A percentile compares a stretch with the other conserved stretches of the same genome.
These are phyloP conservation scores for Zoysia japonica DNA, from an alignment of 176 grass and related monocot species.

Conservation along the genomic window DNA sequence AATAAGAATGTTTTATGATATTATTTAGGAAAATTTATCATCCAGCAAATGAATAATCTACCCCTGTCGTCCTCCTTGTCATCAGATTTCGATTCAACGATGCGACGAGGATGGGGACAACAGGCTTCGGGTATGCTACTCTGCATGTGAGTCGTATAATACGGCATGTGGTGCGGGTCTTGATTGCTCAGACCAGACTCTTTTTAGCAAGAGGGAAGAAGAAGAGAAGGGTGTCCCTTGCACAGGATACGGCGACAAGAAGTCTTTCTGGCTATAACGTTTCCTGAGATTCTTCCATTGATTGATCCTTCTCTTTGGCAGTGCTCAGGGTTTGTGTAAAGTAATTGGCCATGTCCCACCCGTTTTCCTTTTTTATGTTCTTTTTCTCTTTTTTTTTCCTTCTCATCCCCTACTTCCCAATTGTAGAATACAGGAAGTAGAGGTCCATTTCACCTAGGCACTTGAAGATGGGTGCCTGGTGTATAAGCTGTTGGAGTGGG, in stretches of 20 bases:
- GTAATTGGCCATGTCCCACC: slow-evolving; percentile 42
- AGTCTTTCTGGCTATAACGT: slow-evolving; percentile 78
- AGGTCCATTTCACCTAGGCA: slow-evolving; percentile 65
- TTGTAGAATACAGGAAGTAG: slow-evolving; percentile 75
- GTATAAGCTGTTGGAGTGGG: slow-evolving; percentile 45
- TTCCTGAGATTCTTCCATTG: slow-evolving; percentile 52
- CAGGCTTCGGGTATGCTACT: slow-evolving; percentile 92
- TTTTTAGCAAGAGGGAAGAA: slow-evolving; percentile 94
- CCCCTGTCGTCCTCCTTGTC: not conserved
- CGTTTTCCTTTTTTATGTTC: slow-evolving; percentile 31
- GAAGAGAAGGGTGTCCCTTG: slow-evolving; percentile 83
- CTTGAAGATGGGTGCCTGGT: slow-evolving; percentile 78
- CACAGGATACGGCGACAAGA: slow-evolving; percentile 91
- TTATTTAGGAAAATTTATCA: slow-evolving; percentile 4
- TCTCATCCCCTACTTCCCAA: slow-evolving; percentile 46
- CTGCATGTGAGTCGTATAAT: slow-evolving; percentile 87
- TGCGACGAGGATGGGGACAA: slow-evolving; percentile 96
- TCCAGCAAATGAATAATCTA: slow-evolving; percentile 7
- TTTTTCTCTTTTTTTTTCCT: slow-evolving; percentile 16
- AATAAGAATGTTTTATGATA: slow-evolving; percentile 1
- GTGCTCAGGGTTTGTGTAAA: slow-evolving; percentile 57
- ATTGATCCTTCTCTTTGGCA: slow-evolving; percentile 1
- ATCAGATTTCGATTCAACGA: slow-evolving; percentile 92
- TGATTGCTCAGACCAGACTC: slow-evolving; percentile 96
- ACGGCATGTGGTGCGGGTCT: slow-evolving; percentile 81